phyloP scores from a whole-genome alignment of 306 rosid species.

The Trifolium subterraneum region DNA sequence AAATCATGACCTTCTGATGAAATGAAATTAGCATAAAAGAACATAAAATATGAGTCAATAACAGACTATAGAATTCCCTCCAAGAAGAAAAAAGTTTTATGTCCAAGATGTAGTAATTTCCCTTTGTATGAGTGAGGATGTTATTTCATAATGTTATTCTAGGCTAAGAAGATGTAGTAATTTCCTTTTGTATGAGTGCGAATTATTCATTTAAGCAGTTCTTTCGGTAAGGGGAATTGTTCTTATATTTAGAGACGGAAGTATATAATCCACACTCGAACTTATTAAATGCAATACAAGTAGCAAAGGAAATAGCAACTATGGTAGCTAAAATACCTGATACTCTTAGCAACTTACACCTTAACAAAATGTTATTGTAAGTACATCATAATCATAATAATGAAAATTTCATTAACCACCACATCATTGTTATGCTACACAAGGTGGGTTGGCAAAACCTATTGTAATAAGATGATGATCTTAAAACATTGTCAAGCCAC shows the following conservation, averaged over 20 bases:
- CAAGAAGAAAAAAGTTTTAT: background rate
- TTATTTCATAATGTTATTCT: too few relatives aligned
- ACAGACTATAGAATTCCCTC: too few relatives aligned
- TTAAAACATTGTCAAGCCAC: slow-evolving; percentile 43
- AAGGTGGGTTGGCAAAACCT: slow-evolving; percentile 45
- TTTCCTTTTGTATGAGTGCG: background rate
- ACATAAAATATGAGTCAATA: too few relatives aligned
- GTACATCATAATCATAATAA: slow-evolving; percentile 37
- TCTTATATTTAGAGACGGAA: background rate
- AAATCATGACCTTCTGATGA: too few relatives aligned
- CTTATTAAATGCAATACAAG: slow-evolving; percentile 29
- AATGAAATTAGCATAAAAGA: too few relatives aligned
- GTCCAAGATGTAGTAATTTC: background rate
- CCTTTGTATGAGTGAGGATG: background rate
- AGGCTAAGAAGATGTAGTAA: too few relatives aligned
- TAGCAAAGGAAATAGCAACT: slow-evolving; percentile 26
- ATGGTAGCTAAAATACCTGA: background rate
- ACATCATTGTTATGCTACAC: slow-evolving; percentile 56
- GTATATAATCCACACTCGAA: background rate
- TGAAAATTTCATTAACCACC: slow-evolving; percentile 37
- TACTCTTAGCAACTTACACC: slow-evolving; percentile 35
- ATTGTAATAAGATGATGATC: slow-evolving; percentile 44
- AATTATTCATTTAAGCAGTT: background rate
- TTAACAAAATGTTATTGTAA: slow-evolving; percentile 34
- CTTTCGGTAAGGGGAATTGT: background rate